A percentile compares a stretch with the other conserved stretches of the same genome.
phyloP scores from a whole-genome alignment of 192 early-diverging fungal species.

The Mortierella antarctica region DNA sequence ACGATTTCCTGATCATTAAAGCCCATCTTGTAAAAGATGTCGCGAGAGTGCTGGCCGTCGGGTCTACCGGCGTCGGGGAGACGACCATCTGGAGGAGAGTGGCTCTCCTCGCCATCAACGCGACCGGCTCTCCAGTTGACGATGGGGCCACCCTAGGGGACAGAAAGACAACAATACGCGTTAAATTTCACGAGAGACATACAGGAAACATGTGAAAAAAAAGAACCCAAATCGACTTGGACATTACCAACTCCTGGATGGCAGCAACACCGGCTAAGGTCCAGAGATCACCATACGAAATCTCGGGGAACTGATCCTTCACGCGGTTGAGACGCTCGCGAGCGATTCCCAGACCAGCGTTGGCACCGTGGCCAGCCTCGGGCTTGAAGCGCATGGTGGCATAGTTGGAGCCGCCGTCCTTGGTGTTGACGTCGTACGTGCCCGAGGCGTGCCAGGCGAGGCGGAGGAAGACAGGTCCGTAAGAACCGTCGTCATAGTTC shows the following conservation, averaged over 20 bases:
- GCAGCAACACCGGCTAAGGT: slow-evolving; percentile 82
- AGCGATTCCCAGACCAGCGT: slow-evolving; percentile 78
- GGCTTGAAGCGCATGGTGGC: slow-evolving; percentile 81
- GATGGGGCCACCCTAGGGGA: slow-evolving; percentile 73
- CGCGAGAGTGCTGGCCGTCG: slow-evolving; percentile 74
- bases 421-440: slow-evolving; percentile 74
- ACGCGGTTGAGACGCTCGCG: slow-evolving; percentile 76
- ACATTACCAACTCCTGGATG: slow-evolving; percentile 72
- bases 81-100: slow-evolving; percentile 78
- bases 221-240: not conserved
- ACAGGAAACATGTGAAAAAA: not conserved
- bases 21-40: slow-evolving; percentile 87
- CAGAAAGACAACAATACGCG: not conserved
- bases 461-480: slow-evolving; percentile 82
- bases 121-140: slow-evolving; percentile 82
- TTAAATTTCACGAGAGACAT: not conserved
- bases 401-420: slow-evolving; percentile 79
- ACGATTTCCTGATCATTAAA: slow-evolving; percentile 79
- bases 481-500: slow-evolving; percentile 84
- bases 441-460: slow-evolving; percentile 90
- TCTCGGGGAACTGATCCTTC: slow-evolving; percentile 83
- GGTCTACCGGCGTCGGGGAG: slow-evolving; percentile 77
- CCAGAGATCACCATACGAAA: slow-evolving; percentile 89
- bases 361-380: slow-evolving; percentile 78
- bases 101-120: slow-evolving; percentile 47